Base-by-base conservation (phyloP, 352 stramenopile species). In the Globisporangium nagaii region DNA sequence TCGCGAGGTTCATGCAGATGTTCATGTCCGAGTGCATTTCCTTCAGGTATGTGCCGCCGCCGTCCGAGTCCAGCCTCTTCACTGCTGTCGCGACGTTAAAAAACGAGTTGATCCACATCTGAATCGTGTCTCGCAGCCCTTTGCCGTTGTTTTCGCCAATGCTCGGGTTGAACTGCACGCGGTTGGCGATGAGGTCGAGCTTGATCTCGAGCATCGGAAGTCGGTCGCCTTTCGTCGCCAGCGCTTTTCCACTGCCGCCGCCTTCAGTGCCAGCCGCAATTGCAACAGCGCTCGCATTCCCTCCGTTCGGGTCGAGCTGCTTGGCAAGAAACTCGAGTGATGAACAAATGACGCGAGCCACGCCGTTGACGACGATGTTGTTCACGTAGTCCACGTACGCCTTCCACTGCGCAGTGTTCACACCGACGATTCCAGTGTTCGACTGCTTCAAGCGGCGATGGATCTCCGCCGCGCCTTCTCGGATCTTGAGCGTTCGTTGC, bases 381-480 rank as follows among this genome's bases (percentile, higher is more conserved):
- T 98, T 99, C 44, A 99, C 90, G 58, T 98, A 99, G 63, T 99
- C 93, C 19, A 98, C 87, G 59, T 99, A 99, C 13, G 88, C 89
- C 50, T 93, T 96, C 96, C 96, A 99, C 66, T 98, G 82, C n/a
- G 93, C 94, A 25, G 81, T 91, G 59, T 98, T 98, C 36, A 95
- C 94, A 12, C 83, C 76, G 11, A 98, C 88, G 28, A 99, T 90
- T 9, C 95, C 78, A 15, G 96, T 94, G 65, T 98, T 98, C 2
- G 90, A 98, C 58, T 98, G 92, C 66, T 98, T 98, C 40, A 99
- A 56, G 19, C 97, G 82, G 15, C 83, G 82, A 56, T 98, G 91
- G 64, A 99, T 98, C 71, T 98, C 88, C 10, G 96, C 87, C 4
- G 96, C 96, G 15, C 88, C 90, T 56, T 98, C 93, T 24, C 95